Percentiles rank a stretch among this genome's conserved stretches.
Conservation (phyloP, 106 monocot genomes). For the Allium fistulosum region DNA sequence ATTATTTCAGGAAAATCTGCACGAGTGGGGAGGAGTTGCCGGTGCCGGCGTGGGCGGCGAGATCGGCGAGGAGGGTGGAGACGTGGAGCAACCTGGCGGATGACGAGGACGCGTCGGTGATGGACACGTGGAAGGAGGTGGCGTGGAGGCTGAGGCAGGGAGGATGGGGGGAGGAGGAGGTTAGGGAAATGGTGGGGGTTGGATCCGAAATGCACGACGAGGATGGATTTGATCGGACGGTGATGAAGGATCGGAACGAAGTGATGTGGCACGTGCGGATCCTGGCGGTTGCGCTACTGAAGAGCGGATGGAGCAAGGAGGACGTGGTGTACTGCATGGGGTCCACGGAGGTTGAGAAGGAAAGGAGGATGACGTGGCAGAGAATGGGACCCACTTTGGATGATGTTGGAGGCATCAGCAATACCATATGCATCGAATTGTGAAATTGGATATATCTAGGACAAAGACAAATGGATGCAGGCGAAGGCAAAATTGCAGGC, state of each 20-base stretch:
- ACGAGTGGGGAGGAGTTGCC: background rate
- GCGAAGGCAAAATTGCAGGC: no score
- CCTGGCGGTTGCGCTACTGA: conserved; percentile 24
- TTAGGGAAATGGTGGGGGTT: conserved; percentile 32
- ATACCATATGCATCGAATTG: no score
- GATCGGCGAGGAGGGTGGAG: conserved; percentile 21
- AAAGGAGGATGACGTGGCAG: conserved; percentile 1
- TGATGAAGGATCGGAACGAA: conserved; percentile 11
- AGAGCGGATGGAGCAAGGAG: conserved; percentile 49
- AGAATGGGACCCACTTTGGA: background rate
- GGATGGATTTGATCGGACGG: conserved; percentile 14
- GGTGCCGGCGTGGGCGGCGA: conserved; percentile 28
- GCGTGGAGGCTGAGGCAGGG: conserved; percentile 32
- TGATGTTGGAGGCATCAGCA: no score
- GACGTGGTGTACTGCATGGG: conserved; percentile 48
- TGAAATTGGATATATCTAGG: no score
- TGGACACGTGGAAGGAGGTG: conserved; percentile 17
- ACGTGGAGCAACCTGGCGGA: conserved; percentile 19
- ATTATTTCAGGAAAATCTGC: conserved; percentile 18
- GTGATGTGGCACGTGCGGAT: conserved; percentile 32
- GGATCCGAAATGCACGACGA: conserved; percentile 11
- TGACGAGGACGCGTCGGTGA: background rate
- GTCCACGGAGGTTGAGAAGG: background rate
- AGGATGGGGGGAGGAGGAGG: conserved; percentile 54
- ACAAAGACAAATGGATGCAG: no score